Conservation (phyloP, 768 basidiomycete genomes). For the Pisolithus orientalis region DNA sequence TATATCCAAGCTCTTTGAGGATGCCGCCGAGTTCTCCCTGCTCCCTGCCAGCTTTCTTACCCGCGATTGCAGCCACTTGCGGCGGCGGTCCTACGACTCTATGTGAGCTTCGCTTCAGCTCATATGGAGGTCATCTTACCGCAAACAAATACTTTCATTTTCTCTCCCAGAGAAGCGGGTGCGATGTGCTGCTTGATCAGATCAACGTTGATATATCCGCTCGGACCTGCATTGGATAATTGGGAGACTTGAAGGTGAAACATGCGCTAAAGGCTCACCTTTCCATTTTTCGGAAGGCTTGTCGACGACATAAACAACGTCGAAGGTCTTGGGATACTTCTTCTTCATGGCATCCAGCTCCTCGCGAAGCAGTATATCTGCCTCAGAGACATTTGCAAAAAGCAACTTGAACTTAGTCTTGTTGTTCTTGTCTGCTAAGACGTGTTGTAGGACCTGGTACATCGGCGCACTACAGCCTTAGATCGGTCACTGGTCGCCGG, state of each 20-base stretch:
- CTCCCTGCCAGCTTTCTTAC: conserved; percentile 82
- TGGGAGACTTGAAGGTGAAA: conserved; percentile 1
- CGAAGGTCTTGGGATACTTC: conserved; percentile 63
- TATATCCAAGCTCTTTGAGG: conserved; percentile 86
- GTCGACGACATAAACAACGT: conserved; percentile 85
- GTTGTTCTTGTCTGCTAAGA: conserved; percentile 67
- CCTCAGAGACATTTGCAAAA: conserved; percentile 85
- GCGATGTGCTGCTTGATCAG: conserved; percentile 71
- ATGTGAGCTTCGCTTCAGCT: not conserved
- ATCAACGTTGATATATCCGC: conserved; percentile 70
- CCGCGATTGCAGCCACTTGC: conserved; percentile 84
- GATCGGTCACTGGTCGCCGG: conserved; percentile 1
- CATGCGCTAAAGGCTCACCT: conserved; percentile 37
- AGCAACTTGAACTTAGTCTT: conserved; percentile 92
- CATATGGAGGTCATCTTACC: conserved; percentile 41
- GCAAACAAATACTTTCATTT: conserved; percentile 86
- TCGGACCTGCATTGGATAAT: conserved; percentile 38
- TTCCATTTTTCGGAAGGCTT: conserved; percentile 53
- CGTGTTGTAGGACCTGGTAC: conserved; percentile 75
- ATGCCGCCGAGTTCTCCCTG: conserved; percentile 79
- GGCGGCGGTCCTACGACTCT: conserved; percentile 58
- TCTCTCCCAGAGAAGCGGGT: conserved; percentile 56
- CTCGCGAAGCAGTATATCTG: conserved; percentile 83
- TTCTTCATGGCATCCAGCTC: conserved; percentile 67
- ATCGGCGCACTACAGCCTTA: conserved; percentile 58